Evolutionary conservation across 305 asterid species (phyloP), one percentile per base, ranked within the genome.

Genomic region (Ilex paraguariensis): DNA sequence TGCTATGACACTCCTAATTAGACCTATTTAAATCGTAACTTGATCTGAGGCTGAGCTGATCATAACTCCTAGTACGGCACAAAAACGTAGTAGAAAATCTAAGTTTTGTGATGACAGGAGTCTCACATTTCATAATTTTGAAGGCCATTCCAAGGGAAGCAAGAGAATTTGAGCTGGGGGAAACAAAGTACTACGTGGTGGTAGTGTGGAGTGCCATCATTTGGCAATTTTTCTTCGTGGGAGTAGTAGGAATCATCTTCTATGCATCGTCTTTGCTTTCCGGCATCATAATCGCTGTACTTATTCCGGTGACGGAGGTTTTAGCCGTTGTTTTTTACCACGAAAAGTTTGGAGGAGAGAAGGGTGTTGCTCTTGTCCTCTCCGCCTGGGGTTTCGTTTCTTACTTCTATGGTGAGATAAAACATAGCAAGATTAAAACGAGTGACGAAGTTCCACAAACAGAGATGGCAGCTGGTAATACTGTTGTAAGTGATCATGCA

Each of bases 341-440:
- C 1, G 81, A 61, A 54, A 77, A 56, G 36, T 73, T 77, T 50
- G 58, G 64, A 12, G 65, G 50, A 6, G 79, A 77, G 59, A 77
- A 77, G 42, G 77, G 56, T 0, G 69, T 73, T 14, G n/a, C 82
- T 3, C 76, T 77, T 40, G 50, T 61, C 56, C 79, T 77, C 17
- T 77, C 75, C 10, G 60, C 70, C 11, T 77, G 79, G 82, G 82
- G 82, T 28, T 73, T 77, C 53, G 32, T 65, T 50, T 77, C 82
- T 5, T 73, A 77, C 52, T 73, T 73, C 67, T 77, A 67, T 10
- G 77, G 79, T 4, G 76, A 73, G 66, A 33, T 52, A 13, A 73
- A 62, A 31, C 64, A 51, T 33, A 36, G n/a, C 45, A 73, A 54
- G 54, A 66, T 21, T 21, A 21, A 69, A 69, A 63, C 9, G 13